Evolutionary conservation across 345 rosid species (phyloP).

Genomic region (Populus tremula): DNA sequence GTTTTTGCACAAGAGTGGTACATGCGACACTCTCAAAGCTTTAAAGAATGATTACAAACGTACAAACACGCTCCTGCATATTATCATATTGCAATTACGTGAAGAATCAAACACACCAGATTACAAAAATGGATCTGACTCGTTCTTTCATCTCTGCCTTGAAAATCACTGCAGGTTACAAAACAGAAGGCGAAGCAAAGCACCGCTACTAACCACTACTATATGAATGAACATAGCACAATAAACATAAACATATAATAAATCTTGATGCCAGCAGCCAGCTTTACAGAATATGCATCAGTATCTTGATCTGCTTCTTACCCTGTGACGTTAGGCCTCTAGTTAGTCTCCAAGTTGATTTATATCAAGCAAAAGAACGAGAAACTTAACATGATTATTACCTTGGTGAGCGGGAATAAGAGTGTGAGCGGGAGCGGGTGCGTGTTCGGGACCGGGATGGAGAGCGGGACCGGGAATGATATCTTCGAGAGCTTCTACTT

Average conservation of each 20-base stretch:
- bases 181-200: background rate
- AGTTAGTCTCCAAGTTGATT: constrained; percentile 2
- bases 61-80: background rate
- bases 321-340: constrained; percentile 40
- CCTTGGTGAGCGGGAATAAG: constrained; percentile 76
- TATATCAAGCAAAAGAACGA: background rate
- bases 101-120: background rate
- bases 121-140: background rate
- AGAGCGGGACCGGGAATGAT: constrained; percentile 30
- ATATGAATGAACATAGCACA: background rate
- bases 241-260: background rate
- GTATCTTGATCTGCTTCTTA: constrained; percentile 65
- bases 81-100: background rate
- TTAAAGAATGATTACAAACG: background rate
- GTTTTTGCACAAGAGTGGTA: background rate
- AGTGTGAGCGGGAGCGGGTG: constrained; percentile 11
- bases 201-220: background rate
- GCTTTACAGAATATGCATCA: constrained; percentile 23
- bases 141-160: background rate
- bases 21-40: background rate
- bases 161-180: background rate
- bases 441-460: constrained; percentile 33
- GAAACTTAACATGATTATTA: constrained; percentile 13
- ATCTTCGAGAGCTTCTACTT: constrained; percentile 57
- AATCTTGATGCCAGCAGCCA: background rate